phyloP scores from a whole-genome alignment of 345 rosid genomes.

The Lepidium africanum region DNA sequence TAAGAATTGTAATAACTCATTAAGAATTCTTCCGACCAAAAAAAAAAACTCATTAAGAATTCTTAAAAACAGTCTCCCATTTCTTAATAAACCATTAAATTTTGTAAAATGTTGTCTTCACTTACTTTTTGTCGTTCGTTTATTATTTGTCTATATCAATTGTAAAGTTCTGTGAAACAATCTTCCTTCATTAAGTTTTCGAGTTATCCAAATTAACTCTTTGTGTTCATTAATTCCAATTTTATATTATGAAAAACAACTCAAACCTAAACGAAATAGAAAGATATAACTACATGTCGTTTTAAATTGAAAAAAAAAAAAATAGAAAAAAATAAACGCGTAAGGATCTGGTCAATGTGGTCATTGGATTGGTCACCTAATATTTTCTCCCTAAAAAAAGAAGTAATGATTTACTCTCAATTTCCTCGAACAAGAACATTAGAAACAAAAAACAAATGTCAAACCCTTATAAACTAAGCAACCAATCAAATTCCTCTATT shows the following conservation, averaged over 20 bases:
- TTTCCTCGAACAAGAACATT: conserved; percentile 14
- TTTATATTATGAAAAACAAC: background rate
- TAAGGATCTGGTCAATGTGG: conserved; percentile 15
- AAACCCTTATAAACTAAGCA: background rate
- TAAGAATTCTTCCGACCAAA: too few relatives aligned
- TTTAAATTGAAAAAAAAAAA: background rate
- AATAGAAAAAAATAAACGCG: background rate
- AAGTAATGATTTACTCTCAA: background rate
- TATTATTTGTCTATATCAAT: too few relatives aligned
- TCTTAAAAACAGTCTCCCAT: too few relatives aligned
- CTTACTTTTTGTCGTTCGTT: too few relatives aligned
- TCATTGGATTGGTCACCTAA: conserved; percentile 20
- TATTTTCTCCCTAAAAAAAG: background rate
- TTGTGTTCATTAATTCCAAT: background rate
- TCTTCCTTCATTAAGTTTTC: too few relatives aligned
- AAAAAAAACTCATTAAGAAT: too few relatives aligned
- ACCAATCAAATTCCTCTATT: conserved; percentile 25
- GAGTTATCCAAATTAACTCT: background rate
- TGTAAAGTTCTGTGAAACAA: too few relatives aligned
- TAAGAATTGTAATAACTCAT: too few relatives aligned
- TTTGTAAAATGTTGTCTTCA: too few relatives aligned
- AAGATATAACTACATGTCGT: background rate
- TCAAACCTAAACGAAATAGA: background rate
- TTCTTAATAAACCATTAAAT: too few relatives aligned
- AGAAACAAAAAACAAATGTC: background rate